Base-by-base conservation (phyloP, 192 early-diverging fungal species). In the Kickxella alabastrina region DNA sequence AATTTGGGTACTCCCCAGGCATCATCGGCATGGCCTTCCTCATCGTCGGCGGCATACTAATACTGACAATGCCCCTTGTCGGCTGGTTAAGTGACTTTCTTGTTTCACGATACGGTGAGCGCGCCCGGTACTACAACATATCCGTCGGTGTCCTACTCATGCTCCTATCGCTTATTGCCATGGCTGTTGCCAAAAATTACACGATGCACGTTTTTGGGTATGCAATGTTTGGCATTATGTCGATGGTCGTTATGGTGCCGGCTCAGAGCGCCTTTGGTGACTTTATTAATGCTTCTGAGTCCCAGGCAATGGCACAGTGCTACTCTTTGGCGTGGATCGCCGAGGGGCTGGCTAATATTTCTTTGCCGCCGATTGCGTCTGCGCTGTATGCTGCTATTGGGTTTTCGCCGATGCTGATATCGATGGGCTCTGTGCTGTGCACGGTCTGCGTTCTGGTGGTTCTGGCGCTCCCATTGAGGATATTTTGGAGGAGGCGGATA, bases 261-360 rank as follows among this genome's bases (percentile, higher is more conserved):
- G 64, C 71, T n/a, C 71, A 75, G 40, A 75, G 71, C 37, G 65
- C 71, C 4, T 75, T 75, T 59, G 71, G 71, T 9, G 71, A 75
- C 21, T 75, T 63, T 42, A 68, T 75, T 27, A 75, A 75, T 44
- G 25, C 64, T 0, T 49, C 71, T 3, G 56, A 58, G 10, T 56
- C 64, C 19, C 44, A 52, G 2, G 71, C 64, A 25, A 75, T 75
- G 71, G 71, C 71, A 0, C 71, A 75, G 57, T 63, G 64, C 59
- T 75, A 67, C 39, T 75, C 71, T 13, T 31, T 75, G 26, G 64
- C 64, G 14, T 67, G 63, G 64, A 49, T 75, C 29, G 71, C 71
- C 3, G 71, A 75, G 42, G 71, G 71, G 6, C 44, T 75, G 37
- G 71, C 71, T 9, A 75, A 68, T 46, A 64, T 75, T 5, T 48